phyloP scores from a whole-genome alignment of 1,284 basidiomycete species.

The Leccinum variabile region DNA sequence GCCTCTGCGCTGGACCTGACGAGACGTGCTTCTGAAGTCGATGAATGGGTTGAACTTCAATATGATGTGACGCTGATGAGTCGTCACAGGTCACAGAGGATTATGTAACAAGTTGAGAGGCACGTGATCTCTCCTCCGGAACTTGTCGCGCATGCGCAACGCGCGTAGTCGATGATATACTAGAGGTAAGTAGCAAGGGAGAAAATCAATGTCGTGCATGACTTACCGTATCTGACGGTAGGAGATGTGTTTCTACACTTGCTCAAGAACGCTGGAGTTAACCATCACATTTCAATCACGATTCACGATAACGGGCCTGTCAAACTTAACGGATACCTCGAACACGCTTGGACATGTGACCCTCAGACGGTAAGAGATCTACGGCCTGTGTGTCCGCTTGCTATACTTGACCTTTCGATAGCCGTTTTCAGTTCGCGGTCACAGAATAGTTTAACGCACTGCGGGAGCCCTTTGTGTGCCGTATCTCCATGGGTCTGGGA shows the following conservation, averaged over 20 bases:
- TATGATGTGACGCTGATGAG: background rate
- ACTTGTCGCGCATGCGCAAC: background rate
- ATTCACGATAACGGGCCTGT: too few species aligned
- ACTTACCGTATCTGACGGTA: background rate
- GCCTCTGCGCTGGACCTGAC: conserved; percentile 3
- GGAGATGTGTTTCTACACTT: background rate
- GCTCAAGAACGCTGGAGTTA: too few species aligned
- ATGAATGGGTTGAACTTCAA: background rate
- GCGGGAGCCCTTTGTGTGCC: background rate
- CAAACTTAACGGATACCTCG: background rate
- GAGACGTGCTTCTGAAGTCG: conserved; percentile 6
- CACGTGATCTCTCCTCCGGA: background rate
- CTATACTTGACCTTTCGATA: background rate
- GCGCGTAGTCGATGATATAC: background rate
- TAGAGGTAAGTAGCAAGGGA: background rate
- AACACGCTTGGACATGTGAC: background rate
- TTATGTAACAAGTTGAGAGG: background rate
- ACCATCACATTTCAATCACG: too few species aligned
- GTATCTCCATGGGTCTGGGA: background rate
- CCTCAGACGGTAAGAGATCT: background rate
- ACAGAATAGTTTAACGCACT: background rate
- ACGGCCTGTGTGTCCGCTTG: background rate
- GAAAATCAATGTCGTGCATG: background rate
- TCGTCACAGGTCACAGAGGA: background rate
- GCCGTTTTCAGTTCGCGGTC: background rate